Evolutionary conservation across 371 early-diverging fungal genomes (phyloP).

Genomic region (Mortierella polycephala): DNA sequence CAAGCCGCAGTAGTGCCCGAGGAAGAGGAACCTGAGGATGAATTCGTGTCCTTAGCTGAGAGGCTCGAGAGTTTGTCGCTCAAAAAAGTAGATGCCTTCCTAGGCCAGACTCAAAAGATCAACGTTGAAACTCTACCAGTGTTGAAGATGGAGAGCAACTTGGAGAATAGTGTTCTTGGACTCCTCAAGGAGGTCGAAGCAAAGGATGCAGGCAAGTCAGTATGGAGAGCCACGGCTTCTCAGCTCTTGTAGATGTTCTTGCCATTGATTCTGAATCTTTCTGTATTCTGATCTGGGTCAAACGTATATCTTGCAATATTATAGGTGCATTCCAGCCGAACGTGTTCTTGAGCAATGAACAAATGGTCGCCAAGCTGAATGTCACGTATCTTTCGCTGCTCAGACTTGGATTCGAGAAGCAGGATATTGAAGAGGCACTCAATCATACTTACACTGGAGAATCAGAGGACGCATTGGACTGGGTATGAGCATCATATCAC

Average conservation of each 20-base stretch:
- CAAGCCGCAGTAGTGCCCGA: neutral
- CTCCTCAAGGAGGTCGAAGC: slow-evolving; percentile 44
- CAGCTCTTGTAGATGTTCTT: neutral
- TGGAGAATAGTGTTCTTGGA: slow-evolving; percentile 48
- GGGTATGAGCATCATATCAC: slow-evolving; percentile 56
- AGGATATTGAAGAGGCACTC: slow-evolving; percentile 63
- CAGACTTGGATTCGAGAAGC: slow-evolving; percentile 60
- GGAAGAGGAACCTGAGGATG: slow-evolving; percentile 38
- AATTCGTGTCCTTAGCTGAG: slow-evolving; percentile 44
- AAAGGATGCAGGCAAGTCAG: slow-evolving; percentile 38
- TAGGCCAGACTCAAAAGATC: slow-evolving; percentile 45
- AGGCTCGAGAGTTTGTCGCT: slow-evolving; percentile 37
- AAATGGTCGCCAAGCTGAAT: slow-evolving; percentile 61
- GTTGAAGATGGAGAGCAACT: slow-evolving; percentile 47
- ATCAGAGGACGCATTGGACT: slow-evolving; percentile 65
- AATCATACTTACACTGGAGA: slow-evolving; percentile 57
- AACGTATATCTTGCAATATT: neutral
- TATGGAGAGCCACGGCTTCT: neutral
- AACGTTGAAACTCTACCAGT: slow-evolving; percentile 47
- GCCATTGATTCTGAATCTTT: no score
- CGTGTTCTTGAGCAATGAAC: slow-evolving; percentile 50
- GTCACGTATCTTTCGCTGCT: slow-evolving; percentile 61
- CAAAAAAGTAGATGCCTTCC: slow-evolving; percentile 49
- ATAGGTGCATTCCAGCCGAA: slow-evolving; percentile 36
- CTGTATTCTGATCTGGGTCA: neutral